Conservation (phyloP, 176 grass and related monocot genomes). For the Dactylis glomerata region DNA sequence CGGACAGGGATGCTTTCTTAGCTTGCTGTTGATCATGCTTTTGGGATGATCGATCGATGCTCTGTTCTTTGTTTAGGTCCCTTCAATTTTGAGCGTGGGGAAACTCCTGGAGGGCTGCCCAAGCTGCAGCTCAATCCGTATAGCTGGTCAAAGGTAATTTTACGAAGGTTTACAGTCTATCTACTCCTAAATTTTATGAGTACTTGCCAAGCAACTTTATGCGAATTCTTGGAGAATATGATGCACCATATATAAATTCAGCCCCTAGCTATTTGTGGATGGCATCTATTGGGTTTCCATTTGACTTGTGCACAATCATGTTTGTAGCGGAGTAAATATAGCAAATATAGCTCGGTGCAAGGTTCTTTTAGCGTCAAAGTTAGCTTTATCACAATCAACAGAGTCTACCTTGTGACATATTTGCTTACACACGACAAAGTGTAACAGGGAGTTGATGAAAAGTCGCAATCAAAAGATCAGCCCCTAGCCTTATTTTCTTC, state of each 20-base stretch:
- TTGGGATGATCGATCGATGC: neutral
- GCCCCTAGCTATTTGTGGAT: neutral
- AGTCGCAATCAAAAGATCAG: neutral
- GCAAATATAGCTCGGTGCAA: too few species aligned
- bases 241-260: neutral
- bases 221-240: neutral
- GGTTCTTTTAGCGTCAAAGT: neutral
- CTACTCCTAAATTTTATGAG: neutral
- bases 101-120: slow-evolving; percentile 36
- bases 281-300: too few species aligned
- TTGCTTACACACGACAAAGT: neutral
- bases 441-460: neutral
- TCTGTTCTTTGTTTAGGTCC: slow-evolving; percentile 36
- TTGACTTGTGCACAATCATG: neutral
- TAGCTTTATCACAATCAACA: neutral
- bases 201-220: neutral
- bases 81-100: slow-evolving; percentile 66
- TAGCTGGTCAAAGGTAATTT: slow-evolving; percentile 79
- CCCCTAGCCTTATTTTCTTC: too few species aligned
- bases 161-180: neutral
- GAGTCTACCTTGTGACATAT: neutral
- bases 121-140: slow-evolving; percentile 77
- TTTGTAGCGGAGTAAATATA: neutral
- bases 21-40: neutral
- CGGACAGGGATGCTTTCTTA: neutral